phyloP scores from a whole-genome alignment of 345 rosid genomes.

The Brassica napus region DNA sequence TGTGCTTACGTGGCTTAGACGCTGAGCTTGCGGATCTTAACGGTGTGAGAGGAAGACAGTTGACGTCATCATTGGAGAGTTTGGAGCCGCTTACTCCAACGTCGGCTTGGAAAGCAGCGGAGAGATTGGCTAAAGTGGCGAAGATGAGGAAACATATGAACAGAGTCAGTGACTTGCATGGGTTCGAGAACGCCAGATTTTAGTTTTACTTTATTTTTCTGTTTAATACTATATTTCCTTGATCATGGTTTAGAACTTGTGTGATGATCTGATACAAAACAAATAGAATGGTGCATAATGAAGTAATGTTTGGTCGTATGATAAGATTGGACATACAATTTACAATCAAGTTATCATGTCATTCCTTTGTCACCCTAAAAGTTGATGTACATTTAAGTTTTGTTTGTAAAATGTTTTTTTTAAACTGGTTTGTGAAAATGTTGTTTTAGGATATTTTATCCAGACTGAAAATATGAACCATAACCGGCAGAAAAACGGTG shows the following conservation, averaged over 20 bases:
- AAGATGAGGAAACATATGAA: constrained; percentile 88
- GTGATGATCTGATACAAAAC: constrained; percentile 28
- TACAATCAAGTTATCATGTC: not conserved
- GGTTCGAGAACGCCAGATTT: constrained; percentile 93
- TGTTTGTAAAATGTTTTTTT: not conserved
- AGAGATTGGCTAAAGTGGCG: constrained; percentile 86
- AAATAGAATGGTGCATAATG: constrained; percentile 24
- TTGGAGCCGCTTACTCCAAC: constrained; percentile 77
- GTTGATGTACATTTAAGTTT: not conserved
- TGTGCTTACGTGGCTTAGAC: constrained; percentile 57
- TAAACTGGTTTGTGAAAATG: not conserved
- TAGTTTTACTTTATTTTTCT: constrained; percentile 29
- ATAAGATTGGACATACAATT: too few species aligned
- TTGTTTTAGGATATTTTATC: not conserved
- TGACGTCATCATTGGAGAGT: constrained; percentile 33
- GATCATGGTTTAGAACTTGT: constrained; percentile 19
- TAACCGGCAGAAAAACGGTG: not conserved
- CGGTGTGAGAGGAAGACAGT: constrained; percentile 40
- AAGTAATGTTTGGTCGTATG: not conserved
- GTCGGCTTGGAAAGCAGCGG: constrained; percentile 95
- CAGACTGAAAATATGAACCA: not conserved
- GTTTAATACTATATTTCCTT: constrained; percentile 1
- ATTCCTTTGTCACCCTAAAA: not conserved
- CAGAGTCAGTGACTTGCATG: constrained; percentile 93
- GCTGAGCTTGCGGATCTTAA: constrained; percentile 65